Evolutionary conservation across 257 asterid species (phyloP).

Genomic region (Verbena officinalis): DNA sequence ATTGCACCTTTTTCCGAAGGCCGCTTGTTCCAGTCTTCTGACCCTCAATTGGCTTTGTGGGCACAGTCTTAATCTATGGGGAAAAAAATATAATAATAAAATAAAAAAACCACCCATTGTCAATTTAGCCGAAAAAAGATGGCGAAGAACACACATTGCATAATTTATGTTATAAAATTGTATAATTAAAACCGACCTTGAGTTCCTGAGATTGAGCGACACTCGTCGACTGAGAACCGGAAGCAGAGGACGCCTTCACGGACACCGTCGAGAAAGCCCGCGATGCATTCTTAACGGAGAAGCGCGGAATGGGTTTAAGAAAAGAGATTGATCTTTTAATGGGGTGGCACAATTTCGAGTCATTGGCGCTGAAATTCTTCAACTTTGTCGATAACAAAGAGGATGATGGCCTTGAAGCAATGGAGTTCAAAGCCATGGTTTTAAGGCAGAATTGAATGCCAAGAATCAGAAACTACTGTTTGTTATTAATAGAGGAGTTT

Average conservation of each 20-base stretch:
- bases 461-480: slow-evolving; percentile 4
- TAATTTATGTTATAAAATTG: background rate
- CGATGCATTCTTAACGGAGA: slow-evolving; percentile 36
- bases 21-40: slow-evolving; percentile 99
- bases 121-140: slow-evolving; percentile 1
- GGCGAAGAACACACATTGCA: slow-evolving; percentile 3
- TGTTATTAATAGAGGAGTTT: background rate
- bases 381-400: slow-evolving; percentile 31
- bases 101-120: background rate
- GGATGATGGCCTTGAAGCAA: slow-evolving; percentile 39
- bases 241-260: slow-evolving; percentile 52
- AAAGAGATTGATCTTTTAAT: slow-evolving; percentile 35
- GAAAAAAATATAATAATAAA: background rate
- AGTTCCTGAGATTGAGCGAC: slow-evolving; percentile 60
- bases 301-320: slow-evolving; percentile 40
- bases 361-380: slow-evolving; percentile 29
- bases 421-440: slow-evolving; percentile 50
- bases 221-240: slow-evolving; percentile 55
- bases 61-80: slow-evolving; percentile 63
- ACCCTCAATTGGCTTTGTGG: slow-evolving; percentile 86
- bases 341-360: slow-evolving; percentile 19
- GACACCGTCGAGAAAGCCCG: slow-evolving; percentile 25
- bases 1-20: slow-evolving; percentile 83
- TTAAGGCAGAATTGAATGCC: background rate
- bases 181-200: slow-evolving; percentile 46